A percentile compares a stretch with the other conserved stretches of the same genome.
Evolutionary conservation across 192 early-diverging fungal species (phyloP).

Genomic region (Cladochytrium replicatum): DNA sequence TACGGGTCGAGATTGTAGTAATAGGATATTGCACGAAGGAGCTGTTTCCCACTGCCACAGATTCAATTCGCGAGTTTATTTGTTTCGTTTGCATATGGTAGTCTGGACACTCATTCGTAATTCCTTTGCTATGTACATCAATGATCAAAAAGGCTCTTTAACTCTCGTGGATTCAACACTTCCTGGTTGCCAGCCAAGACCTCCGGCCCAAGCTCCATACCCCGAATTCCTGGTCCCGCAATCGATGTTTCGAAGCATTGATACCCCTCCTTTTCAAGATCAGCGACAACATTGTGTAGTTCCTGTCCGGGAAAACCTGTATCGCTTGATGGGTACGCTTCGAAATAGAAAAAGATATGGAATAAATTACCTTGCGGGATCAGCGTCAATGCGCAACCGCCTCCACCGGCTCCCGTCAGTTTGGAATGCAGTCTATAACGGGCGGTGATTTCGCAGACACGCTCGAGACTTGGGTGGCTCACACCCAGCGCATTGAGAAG

Average conservation of each 20-base stretch:
- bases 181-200: too few species aligned
- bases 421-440: slow-evolving; percentile 63
- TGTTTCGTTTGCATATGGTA: too few species aligned
- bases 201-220: too few species aligned
- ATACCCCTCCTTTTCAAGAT: slow-evolving; percentile 53
- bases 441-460: slow-evolving; percentile 54
- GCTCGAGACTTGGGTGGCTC: slow-evolving; percentile 74
- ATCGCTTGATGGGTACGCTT: background rate
- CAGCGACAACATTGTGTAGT: slow-evolving; percentile 30
- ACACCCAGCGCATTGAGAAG: slow-evolving; percentile 71
- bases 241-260: slow-evolving; percentile 61
- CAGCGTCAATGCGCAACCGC: slow-evolving; percentile 82
- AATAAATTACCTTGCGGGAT: background rate
- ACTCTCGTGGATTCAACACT: too few species aligned
- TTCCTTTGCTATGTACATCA: too few species aligned
- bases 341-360: slow-evolving; percentile 18
- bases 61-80: too few species aligned
- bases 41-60: too few species aligned
- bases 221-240: slow-evolving; percentile 52
- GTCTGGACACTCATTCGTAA: too few species aligned
- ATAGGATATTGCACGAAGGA: too few species aligned
- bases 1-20: too few species aligned
- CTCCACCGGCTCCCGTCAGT: slow-evolving; percentile 94
- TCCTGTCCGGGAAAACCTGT: slow-evolving; percentile 6
- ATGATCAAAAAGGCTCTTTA: too few species aligned